Evolutionary conservation across 2,329 filamentous ascomycete genomes (phyloP).

Genomic region (Plectosphaerella cucumerina): DNA sequence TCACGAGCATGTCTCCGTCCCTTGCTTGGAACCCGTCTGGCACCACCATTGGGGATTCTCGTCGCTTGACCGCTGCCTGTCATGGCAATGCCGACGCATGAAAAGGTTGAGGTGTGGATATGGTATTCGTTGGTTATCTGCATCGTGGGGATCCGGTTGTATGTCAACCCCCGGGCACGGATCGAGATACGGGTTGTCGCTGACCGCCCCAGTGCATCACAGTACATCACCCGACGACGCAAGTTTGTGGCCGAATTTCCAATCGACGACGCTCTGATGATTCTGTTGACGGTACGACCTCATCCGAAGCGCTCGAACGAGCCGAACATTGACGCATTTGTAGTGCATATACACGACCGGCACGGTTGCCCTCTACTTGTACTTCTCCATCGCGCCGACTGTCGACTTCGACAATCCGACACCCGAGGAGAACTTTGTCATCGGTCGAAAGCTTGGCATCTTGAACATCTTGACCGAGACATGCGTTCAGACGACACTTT

Average conservation of each 20-base stretch:
- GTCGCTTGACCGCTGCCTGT: no score
- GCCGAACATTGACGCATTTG: no score
- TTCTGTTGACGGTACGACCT: conserved; percentile 3
- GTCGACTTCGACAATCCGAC: conserved; percentile 4
- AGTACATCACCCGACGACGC: conserved; percentile 6
- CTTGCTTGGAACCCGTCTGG: no score
- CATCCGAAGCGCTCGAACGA: no score
- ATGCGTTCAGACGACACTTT: conserved; percentile 9
- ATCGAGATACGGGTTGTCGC: no score
- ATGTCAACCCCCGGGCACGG: no score
- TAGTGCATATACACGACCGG: conserved; percentile 4
- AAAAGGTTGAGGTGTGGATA: no score
- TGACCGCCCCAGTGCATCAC: conserved; percentile 1
- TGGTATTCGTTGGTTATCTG: no score
- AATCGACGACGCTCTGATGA: conserved; percentile 7
- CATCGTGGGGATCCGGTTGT: no score
- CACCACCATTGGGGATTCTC: no score
- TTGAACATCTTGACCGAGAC: conserved; percentile 8
- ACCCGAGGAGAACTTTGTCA: background rate
- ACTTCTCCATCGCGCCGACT: background rate
- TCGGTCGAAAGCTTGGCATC: conserved; percentile 4
- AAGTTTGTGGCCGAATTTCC: conserved; percentile 7
- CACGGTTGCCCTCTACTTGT: conserved; percentile 2
- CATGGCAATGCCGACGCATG: no score
- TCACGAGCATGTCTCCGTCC: no score